Evolutionary conservation across 2,329 filamentous ascomycete genomes (phyloP), one percentile per base, ranked within the genome.

Genomic region (Cordyceps javanica): DNA sequence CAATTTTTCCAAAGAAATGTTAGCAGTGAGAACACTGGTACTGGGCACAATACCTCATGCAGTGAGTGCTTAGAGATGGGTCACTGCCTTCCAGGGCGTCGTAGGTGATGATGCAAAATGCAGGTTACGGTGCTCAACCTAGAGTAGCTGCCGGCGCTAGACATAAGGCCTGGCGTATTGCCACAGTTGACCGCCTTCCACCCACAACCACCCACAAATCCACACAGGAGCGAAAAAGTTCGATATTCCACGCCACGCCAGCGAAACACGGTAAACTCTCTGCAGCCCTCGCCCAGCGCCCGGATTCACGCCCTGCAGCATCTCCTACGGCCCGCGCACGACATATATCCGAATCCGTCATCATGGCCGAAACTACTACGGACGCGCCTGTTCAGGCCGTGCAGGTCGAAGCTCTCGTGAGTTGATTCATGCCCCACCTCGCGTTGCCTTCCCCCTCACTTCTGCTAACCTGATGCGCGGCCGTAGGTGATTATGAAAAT

Each of bases 401-500:
- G 68, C 91, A 96, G 80, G 88, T 97, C 71, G 92, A 96, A 81
- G 91, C 93, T 69, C 81, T 97, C 81, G 93, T 96, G 82, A 73
- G 86, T 71, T 75, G 45, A 56, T 63, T 59, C 60, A 61, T 68
- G 67, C 70, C 70, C 71, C 72, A 71, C 71, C 69, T 68, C 60
- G 59, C 62, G 45, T 62, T 55, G 63, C 64, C 55, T 60, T 61
- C 59, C 63, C 54, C 63, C 60, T 61, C 60, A 61, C 61, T 59
- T 67, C 52, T 44, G 54, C 54, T 56, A 56, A 56, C 42, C 3
- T 25, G 34, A n/a, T 25, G 14, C 34, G 44, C 66, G 28, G 34
- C 51, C 34, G 38, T 38, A 94, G 90, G 90, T 95, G 69, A 90
- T 96, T 66, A 93, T 97, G 89, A 96, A 97, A 81, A 92, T 97